These are phyloP conservation scores for Coemansia interrupta DNA, from an alignment of 192 early-diverging fungal species.

Conservation along the genomic window DNA sequence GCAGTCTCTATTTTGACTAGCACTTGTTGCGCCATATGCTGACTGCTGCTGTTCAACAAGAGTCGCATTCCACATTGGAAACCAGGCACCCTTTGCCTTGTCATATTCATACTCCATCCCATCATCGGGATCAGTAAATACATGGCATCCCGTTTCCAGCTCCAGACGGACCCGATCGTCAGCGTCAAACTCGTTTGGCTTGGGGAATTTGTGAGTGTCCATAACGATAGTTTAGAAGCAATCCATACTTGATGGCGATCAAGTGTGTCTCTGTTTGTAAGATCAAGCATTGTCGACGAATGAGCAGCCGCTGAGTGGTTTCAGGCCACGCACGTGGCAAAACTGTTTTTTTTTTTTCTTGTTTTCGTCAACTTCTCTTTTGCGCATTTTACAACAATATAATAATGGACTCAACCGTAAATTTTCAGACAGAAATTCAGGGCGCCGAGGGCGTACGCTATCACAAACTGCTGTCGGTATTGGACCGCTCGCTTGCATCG, in stretches of 20 bases:
- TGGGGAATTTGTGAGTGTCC: constrained; percentile 32
- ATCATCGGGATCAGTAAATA: constrained; percentile 69
- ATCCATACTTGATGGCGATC: no score
- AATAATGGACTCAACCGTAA: constrained; percentile 1
- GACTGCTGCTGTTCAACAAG: constrained; percentile 50
- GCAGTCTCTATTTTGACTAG: constrained; percentile 4
- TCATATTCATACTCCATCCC: constrained; percentile 84
- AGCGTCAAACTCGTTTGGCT: constrained; percentile 44
- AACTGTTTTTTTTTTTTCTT: neutral
- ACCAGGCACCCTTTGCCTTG: constrained; percentile 76
- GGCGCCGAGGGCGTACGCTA: constrained; percentile 40
- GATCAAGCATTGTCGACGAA: neutral
- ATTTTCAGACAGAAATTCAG: neutral
- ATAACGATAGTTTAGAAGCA: neutral
- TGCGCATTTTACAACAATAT: neutral
- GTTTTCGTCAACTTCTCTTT: no score
- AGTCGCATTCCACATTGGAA: constrained; percentile 66
- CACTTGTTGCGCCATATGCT: constrained; percentile 27
- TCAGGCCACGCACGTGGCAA: no score
- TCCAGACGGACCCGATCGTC: constrained; percentile 61
- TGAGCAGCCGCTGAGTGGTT: neutral
- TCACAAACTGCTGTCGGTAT: constrained; percentile 43
- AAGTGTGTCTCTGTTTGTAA: neutral
- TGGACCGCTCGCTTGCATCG: constrained; percentile 50
- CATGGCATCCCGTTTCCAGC: constrained; percentile 73